A percentile compares a stretch with the other conserved stretches of the same genome.
Evolutionary conservation across 2,329 filamentous ascomycete species (phyloP).

Genomic region (Bertia moriformis): DNA sequence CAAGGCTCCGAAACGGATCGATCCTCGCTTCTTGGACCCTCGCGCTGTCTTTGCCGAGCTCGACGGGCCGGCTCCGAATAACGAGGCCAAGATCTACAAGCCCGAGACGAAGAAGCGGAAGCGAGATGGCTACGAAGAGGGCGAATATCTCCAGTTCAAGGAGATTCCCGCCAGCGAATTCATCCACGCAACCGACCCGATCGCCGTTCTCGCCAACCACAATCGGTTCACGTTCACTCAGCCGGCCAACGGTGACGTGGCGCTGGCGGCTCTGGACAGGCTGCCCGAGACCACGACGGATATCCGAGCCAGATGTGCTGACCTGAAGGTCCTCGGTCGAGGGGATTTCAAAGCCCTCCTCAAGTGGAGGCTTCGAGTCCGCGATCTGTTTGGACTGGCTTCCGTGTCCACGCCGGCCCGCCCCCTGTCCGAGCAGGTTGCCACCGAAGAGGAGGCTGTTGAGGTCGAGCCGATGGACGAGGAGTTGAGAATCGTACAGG

Average conservation of each 20-base stretch:
- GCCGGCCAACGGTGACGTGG: conserved; percentile 67
- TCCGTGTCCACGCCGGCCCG: conserved; percentile 46
- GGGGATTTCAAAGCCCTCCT: conserved; percentile 88
- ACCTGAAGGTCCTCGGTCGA: conserved; percentile 78
- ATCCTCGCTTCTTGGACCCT: conserved; percentile 83
- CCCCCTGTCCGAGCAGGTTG: conserved; percentile 24
- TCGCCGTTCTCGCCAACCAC: conserved; percentile 72
- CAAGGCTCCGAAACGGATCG: conserved; percentile 86
- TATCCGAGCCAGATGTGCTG: conserved; percentile 62
- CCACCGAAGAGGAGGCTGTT: conserved; percentile 54
- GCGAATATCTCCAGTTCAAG: conserved; percentile 84
- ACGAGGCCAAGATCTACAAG: conserved; percentile 96
- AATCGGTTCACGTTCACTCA: conserved; percentile 78
- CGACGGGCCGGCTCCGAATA: conserved; percentile 73
- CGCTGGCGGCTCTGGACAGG: conserved; percentile 71
- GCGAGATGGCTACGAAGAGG: conserved; percentile 93
- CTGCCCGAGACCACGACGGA: conserved; percentile 77
- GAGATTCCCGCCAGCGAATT: conserved; percentile 81
- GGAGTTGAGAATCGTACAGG: conserved; percentile 77
- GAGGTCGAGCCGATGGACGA: conserved; percentile 87
- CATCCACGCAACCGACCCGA: conserved; percentile 83
- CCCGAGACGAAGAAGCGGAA: conserved; percentile 95
- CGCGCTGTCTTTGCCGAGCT: conserved; percentile 84
- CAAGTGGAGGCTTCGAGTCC: conserved; percentile 75
- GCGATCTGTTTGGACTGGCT: conserved; percentile 79